phyloP scores from a whole-genome alignment of 306 rosid species.

The Cucurbita moschata region DNA sequence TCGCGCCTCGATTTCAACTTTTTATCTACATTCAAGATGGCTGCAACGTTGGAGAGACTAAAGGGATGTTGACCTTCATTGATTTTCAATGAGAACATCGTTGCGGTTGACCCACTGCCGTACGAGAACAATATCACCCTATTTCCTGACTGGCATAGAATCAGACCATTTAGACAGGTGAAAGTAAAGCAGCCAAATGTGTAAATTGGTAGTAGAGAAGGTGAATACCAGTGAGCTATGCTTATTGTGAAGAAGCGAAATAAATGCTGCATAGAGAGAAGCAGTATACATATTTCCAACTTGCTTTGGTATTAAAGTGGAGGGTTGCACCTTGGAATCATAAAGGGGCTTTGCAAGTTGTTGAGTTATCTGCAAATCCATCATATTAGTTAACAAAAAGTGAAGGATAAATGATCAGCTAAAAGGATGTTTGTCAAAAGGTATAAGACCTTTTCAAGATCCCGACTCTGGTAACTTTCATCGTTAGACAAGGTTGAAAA shows the following conservation, averaged over 20 bases:
- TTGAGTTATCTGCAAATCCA: conserved; percentile 53
- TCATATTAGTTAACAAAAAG: conserved; percentile 6
- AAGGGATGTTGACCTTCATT: conserved; percentile 49
- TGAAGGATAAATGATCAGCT: neutral
- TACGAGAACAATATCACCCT: conserved; percentile 81
- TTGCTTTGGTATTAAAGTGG: conserved; percentile 88
- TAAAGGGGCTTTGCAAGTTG: conserved; percentile 76
- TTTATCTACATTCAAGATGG: conserved; percentile 52
- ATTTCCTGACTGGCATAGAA: conserved; percentile 44
- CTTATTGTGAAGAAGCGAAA: conserved; percentile 75
- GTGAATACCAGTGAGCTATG: conserved; percentile 51
- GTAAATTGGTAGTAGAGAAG: conserved; percentile 4
- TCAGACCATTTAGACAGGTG: neutral
- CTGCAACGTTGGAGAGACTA: conserved; percentile 72
- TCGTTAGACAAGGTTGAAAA: conserved; percentile 52
- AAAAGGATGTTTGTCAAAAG: neutral
- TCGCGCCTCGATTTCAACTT: conserved; percentile 87
- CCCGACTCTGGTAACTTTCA: conserved; percentile 90
- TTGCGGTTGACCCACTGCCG: conserved; percentile 83
- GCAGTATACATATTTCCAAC: conserved; percentile 99
- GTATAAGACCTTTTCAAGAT: conserved; percentile 79
- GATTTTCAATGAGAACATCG: conserved; percentile 74
- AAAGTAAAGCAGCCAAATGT: conserved; percentile 2
- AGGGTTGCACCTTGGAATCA: conserved; percentile 79
- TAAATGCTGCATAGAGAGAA: conserved; percentile 95